Evolutionary conservation across 1,139 yeast genomes (phyloP).

Genomic region (Lodderomyces parapsilosis): DNA sequence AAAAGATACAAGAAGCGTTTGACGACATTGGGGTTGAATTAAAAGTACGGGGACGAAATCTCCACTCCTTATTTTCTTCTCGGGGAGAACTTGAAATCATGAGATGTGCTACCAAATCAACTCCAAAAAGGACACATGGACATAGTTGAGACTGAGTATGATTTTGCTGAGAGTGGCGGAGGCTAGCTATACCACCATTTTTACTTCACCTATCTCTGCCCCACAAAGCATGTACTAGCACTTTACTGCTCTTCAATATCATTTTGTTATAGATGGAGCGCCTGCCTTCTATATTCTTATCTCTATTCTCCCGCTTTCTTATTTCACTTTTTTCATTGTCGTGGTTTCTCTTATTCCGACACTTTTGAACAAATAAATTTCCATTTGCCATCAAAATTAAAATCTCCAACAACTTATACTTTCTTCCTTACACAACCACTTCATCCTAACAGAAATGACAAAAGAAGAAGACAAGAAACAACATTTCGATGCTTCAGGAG

Average conservation of each 20-base stretch:
- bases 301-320: background rate
- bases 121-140: no score
- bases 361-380: background rate
- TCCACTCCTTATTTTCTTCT: background rate
- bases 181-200: no score
- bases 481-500: conserved; percentile 47
- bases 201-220: no score
- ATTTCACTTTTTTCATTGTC: background rate
- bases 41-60: background rate
- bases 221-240: no score
- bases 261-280: no score
- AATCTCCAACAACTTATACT: background rate
- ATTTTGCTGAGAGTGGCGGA: no score
- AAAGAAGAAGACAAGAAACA: conserved; percentile 34
- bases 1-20: conserved; percentile 65
- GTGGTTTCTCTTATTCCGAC: background rate
- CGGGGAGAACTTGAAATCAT: background rate
- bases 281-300: no score
- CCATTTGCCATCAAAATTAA: conserved; percentile 1
- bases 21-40: conserved; percentile 6
- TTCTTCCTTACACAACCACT: background rate
- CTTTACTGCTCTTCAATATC: no score
- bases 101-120: background rate
- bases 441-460: conserved; percentile 19
- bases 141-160: no score